Evolutionary conservation across 164 flowering plant species (phyloP).

Genomic region (Tetracentron sinense): DNA sequence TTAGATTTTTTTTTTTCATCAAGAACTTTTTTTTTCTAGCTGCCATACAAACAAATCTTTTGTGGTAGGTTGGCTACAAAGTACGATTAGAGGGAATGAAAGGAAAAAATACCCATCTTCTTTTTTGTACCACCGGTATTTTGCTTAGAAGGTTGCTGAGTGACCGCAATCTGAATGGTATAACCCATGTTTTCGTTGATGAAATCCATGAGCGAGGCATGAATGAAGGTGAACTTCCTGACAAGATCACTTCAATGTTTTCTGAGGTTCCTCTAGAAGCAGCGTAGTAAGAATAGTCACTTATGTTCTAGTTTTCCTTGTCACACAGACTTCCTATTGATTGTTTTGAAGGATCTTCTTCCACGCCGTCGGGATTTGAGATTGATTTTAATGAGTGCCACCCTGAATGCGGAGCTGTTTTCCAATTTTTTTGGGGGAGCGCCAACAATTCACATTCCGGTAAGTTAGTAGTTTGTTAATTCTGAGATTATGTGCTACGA

Average conservation of each 20-base stretch:
- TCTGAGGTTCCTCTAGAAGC: slow-evolving; percentile 8
- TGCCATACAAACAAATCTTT: slow-evolving; percentile 37
- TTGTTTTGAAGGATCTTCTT: slow-evolving; percentile 95
- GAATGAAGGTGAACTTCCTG: slow-evolving; percentile 76
- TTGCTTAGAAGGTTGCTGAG: slow-evolving; percentile 79
- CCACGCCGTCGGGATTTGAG: slow-evolving; percentile 93
- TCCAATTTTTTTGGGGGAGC: slow-evolving; percentile 88
- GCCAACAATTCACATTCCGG: slow-evolving; percentile 94
- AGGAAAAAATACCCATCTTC: slow-evolving; percentile 97
- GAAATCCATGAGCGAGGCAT: slow-evolving; percentile 99
- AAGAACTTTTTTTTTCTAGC: slow-evolving; percentile 24
- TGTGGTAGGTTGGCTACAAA: slow-evolving; percentile 94
- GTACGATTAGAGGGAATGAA: slow-evolving; percentile 98
- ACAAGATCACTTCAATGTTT: slow-evolving; percentile 1
- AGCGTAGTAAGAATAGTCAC: neutral
- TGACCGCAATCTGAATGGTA: slow-evolving; percentile 83
- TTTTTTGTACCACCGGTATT: slow-evolving; percentile 98
- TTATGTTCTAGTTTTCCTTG: slow-evolving; percentile 6
- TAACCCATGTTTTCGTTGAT: slow-evolving; percentile 99
- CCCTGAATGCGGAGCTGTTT: slow-evolving; percentile 92
- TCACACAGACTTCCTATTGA: slow-evolving; percentile 77
- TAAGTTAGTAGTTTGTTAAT: slow-evolving; percentile 34
- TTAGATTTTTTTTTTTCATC: slow-evolving; percentile 1
- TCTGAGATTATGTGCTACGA: too few relatives aligned
- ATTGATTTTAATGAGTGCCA: slow-evolving; percentile 96